phyloP scores from a whole-genome alignment of 495 filamentous ascomycete species.

The Penicillium macrosclerotiorum region DNA sequence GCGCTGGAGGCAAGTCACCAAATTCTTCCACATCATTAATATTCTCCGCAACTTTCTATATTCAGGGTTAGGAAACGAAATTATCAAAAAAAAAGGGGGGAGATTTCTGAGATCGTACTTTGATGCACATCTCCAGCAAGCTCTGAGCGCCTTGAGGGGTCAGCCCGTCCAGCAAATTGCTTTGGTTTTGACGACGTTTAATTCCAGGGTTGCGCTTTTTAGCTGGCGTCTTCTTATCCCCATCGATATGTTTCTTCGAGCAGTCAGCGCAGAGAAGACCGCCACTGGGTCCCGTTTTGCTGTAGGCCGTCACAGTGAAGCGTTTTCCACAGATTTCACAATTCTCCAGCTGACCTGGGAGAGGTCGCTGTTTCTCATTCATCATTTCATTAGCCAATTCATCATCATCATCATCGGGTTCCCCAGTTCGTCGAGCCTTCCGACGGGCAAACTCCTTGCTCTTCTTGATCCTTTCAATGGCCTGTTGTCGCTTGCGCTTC shows the following conservation, averaged over 20 bases:
- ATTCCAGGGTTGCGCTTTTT: constrained; percentile 55
- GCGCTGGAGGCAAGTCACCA: constrained; percentile 65
- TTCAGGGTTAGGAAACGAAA: background rate
- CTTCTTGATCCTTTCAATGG: constrained; percentile 74
- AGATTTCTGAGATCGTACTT: constrained; percentile 43
- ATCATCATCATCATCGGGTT: constrained; percentile 50
- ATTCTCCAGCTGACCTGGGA: constrained; percentile 84
- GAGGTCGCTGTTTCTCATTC: constrained; percentile 59
- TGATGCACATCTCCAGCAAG: constrained; percentile 74
- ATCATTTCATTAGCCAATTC: constrained; percentile 52
- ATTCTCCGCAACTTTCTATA: constrained; percentile 71
- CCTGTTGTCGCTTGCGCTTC: constrained; percentile 61
- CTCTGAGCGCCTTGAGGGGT: constrained; percentile 66
- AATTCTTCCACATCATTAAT: constrained; percentile 80
- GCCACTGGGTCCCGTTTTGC: constrained; percentile 73
- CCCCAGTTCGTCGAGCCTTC: constrained; percentile 49
- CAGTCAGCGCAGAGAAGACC: constrained; percentile 84
- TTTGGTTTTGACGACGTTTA: constrained; percentile 69
- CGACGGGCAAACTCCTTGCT: constrained; percentile 65
- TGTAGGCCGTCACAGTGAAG: constrained; percentile 93
- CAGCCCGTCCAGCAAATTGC: constrained; percentile 73
- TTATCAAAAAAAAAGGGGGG: background rate
- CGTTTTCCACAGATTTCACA: constrained; percentile 83
- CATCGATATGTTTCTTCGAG: constrained; percentile 69
- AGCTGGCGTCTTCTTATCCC: constrained; percentile 57